A percentile compares a stretch with the other conserved stretches of the same genome.
Evolutionary conservation across 805 yeast species (phyloP).

Genomic region (Yarrowia sp.): DNA sequence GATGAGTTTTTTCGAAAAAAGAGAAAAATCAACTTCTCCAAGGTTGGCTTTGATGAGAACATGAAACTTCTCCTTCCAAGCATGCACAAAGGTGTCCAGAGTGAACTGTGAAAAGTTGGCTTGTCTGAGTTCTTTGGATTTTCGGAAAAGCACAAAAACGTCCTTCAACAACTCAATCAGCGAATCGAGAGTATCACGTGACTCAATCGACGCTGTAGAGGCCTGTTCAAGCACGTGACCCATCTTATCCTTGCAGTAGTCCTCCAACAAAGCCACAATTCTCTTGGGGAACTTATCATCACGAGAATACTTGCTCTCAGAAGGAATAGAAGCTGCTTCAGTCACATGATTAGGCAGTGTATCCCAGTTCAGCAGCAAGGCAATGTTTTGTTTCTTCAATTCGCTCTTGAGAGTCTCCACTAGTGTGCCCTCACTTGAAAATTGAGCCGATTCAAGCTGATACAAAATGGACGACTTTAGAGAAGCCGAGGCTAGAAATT

Average conservation of each 20-base stretch:
- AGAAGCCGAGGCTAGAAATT: background rate
- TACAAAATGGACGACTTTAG: slow-evolving; percentile 9
- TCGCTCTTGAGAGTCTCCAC: background rate
- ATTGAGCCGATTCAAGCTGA: slow-evolving; percentile 16
- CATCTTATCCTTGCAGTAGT: background rate
- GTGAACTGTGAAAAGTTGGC: background rate
- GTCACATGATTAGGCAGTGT: background rate
- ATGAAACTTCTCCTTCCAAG: slow-evolving; percentile 7
- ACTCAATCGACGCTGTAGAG: slow-evolving; percentile 2
- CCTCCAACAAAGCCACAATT: background rate
- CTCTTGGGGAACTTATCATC: slow-evolving; percentile 8
- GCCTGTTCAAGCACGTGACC: slow-evolving; percentile 10
- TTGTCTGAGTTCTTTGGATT: background rate
- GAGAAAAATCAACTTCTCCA: background rate
- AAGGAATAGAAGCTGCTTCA: slow-evolving; percentile 13
- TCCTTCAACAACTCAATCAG: background rate
- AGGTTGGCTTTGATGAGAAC: background rate
- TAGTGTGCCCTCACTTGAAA: slow-evolving; percentile 4
- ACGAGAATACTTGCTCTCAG: slow-evolving; percentile 3
- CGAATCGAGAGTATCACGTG: background rate
- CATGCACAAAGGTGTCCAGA: background rate
- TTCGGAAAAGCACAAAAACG: background rate
- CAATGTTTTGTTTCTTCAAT: background rate
- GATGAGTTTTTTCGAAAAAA: background rate
- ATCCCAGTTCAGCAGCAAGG: slow-evolving; percentile 9